Evolutionary conservation across 139 green algal species (phyloP).

Genomic region (Picochlorum costavermella): DNA sequence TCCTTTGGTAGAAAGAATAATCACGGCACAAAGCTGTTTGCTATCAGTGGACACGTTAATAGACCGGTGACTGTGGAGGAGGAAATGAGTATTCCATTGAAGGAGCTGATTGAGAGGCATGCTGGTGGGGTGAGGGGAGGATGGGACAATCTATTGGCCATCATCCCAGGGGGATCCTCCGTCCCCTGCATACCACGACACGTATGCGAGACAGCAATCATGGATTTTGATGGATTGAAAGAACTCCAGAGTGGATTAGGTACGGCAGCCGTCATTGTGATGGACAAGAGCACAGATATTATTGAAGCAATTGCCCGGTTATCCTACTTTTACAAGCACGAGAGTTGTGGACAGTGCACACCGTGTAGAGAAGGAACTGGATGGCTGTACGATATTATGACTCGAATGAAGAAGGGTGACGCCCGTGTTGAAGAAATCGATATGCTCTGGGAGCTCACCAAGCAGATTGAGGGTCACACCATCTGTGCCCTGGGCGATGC

Average conservation of each 20-base stretch:
- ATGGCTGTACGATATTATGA: constrained; percentile 46
- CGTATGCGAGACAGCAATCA: constrained; percentile 57
- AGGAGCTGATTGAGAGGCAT: constrained; percentile 45
- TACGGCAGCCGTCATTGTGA: constrained; percentile 69
- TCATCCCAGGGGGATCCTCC: constrained; percentile 25
- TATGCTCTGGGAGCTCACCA: constrained; percentile 64
- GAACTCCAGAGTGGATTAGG: constrained; percentile 46
- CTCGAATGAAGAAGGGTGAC: constrained; percentile 40
- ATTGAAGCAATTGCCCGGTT: constrained; percentile 57
- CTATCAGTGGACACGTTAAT: constrained; percentile 98
- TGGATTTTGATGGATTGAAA: constrained; percentile 68
- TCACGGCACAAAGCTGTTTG: constrained; percentile 37
- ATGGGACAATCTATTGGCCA: constrained; percentile 26
- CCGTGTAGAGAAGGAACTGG: constrained; percentile 60
- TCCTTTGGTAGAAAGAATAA: constrained; percentile 28
- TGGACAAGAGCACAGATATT: constrained; percentile 65
- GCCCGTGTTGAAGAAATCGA: constrained; percentile 63
- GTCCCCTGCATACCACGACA: constrained; percentile 19
- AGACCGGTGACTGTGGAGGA: constrained; percentile 96
- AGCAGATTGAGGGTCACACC: constrained; percentile 62
- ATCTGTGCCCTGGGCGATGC: constrained; percentile 67
- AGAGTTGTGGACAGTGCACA: constrained; percentile 68
- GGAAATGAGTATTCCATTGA: constrained; percentile 74
- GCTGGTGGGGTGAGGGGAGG: constrained; percentile 27
- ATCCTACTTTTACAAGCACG: constrained; percentile 71